Percentiles rank a stretch among this genome's conserved stretches.
Evolutionary conservation across 352 stramenopile species (phyloP).

Genomic region (Halophytophthora batemanensis): DNA sequence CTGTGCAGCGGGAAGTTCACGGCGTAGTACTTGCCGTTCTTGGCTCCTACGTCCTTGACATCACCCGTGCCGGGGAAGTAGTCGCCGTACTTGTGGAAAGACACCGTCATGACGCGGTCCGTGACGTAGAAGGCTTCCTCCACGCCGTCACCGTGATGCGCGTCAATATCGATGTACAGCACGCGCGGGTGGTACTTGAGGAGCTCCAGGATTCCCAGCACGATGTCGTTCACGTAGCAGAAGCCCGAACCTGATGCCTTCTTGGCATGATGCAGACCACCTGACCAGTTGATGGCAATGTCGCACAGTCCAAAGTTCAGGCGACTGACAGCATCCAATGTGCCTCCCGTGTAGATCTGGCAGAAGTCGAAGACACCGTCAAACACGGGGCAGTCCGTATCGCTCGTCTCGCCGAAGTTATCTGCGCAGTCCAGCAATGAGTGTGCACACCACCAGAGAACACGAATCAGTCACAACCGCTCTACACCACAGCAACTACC

Average conservation of each 20-base stretch:
- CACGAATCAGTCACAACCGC: neutral
- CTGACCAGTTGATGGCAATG: slow-evolving; percentile 98
- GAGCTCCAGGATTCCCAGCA: slow-evolving; percentile 98
- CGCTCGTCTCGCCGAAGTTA: slow-evolving; percentile 91
- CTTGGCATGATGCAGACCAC: slow-evolving; percentile 98
- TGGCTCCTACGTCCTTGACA: slow-evolving; percentile 92
- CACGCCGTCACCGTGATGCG: slow-evolving; percentile 98
- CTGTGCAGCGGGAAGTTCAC: slow-evolving; percentile 97
- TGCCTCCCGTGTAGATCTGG: slow-evolving; percentile 95
- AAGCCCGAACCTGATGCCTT: slow-evolving; percentile 95
- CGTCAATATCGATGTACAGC: slow-evolving; percentile 99
- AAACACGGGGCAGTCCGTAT: slow-evolving; percentile 98
- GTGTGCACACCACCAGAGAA: slow-evolving; percentile 1
- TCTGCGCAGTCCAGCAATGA: slow-evolving; percentile 51
- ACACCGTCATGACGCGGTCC: slow-evolving; percentile 98
- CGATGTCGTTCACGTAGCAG: slow-evolving; percentile 99
- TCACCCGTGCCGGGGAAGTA: slow-evolving; percentile 98
- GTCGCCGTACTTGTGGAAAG: slow-evolving; percentile 99
- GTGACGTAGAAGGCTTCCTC: slow-evolving; percentile 96
- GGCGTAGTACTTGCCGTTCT: slow-evolving; percentile 93
- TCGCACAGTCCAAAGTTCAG: slow-evolving; percentile 95
- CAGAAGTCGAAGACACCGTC: slow-evolving; percentile 99
- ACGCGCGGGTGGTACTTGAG: slow-evolving; percentile 97
- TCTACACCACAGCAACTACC: neutral
- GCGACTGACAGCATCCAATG: slow-evolving; percentile 95